phyloP scores from a whole-genome alignment of 257 asterid genomes.

The Scutellaria baicalensis region DNA sequence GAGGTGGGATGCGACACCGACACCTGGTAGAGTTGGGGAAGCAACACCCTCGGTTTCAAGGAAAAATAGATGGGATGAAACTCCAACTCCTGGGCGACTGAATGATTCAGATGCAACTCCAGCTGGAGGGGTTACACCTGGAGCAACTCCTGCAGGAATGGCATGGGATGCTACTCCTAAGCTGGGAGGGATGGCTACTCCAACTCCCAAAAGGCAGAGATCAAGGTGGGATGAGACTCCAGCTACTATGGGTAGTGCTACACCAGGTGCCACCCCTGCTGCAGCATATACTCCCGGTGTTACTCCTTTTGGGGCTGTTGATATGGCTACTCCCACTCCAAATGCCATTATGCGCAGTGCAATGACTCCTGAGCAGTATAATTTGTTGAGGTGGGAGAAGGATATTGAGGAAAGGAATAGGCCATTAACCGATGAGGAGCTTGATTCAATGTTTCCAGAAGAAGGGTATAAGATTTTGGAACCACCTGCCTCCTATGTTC shows the following conservation, averaged over 20 bases:
- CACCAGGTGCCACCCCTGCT: conserved; percentile 88
- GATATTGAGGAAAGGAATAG: conserved; percentile 87
- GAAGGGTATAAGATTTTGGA: conserved; percentile 87
- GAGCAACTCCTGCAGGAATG: conserved; percentile 94
- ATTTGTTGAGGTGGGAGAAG: conserved; percentile 83
- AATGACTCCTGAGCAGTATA: conserved; percentile 87
- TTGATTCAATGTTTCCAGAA: conserved; percentile 78
- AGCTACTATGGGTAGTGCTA: conserved; percentile 90
- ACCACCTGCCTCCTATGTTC: conserved; percentile 80
- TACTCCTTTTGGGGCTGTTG: conserved; percentile 74
- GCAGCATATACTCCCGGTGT: conserved; percentile 82
- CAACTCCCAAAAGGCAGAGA: conserved; percentile 91
- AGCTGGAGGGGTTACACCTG: conserved; percentile 83
- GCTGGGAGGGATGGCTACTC: conserved; percentile 71
- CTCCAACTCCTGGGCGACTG: conserved; percentile 86
- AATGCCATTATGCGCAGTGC: conserved; percentile 69
- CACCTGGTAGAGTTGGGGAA: conserved; percentile 89
- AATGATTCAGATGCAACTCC: conserved; percentile 87
- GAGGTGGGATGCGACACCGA: conserved; percentile 97
- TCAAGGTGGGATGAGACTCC: conserved; percentile 99
- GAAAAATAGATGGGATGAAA: conserved; percentile 93
- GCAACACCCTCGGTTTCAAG: conserved; percentile 72
- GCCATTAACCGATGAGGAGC: conserved; percentile 84
- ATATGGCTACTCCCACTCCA: conserved; percentile 87
- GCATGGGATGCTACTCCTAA: conserved; percentile 92